These are phyloP conservation scores for Oxytropis ochrocephala DNA, from an alignment of 306 rosid species.

Conservation along the genomic window DNA sequence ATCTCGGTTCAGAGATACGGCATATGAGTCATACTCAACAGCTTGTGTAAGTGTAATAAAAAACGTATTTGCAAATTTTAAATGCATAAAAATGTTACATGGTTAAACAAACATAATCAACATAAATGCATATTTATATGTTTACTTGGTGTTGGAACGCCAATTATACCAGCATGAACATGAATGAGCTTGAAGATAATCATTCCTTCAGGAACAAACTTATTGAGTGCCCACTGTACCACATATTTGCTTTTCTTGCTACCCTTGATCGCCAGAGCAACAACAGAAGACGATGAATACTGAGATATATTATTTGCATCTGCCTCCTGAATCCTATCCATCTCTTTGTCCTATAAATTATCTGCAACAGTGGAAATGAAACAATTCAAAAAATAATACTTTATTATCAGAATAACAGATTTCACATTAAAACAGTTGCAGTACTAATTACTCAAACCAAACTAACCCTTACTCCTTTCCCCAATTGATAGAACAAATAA, in stretches of 20 bases:
- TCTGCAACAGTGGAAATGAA: constrained; percentile 12
- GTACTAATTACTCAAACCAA: neutral
- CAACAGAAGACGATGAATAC: constrained; percentile 33
- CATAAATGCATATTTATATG: constrained; percentile 12
- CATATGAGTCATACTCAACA: too few relatives aligned
- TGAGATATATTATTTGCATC: constrained; percentile 13
- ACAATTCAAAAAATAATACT: neutral
- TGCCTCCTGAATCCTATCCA: constrained; percentile 38
- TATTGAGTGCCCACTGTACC: constrained; percentile 72
- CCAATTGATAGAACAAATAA: neutral
- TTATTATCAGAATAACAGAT: neutral
- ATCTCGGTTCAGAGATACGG: too few relatives aligned
- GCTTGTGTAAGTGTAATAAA: neutral
- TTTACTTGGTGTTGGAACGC: constrained; percentile 81
- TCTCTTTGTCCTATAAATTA: constrained; percentile 16
- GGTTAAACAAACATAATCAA: neutral
- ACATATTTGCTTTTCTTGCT: constrained; percentile 65
- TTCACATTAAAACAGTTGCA: neutral
- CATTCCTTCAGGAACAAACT: constrained; percentile 73
- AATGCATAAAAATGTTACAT: neutral
- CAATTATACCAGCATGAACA: constrained; percentile 47
- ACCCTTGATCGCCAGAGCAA: constrained; percentile 84
- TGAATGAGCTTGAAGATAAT: constrained; percentile 63
- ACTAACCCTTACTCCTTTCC: neutral
- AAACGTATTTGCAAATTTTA: neutral